Base-by-base conservation (phyloP, 1,139 yeast species). In the Diutina catenulata region DNA sequence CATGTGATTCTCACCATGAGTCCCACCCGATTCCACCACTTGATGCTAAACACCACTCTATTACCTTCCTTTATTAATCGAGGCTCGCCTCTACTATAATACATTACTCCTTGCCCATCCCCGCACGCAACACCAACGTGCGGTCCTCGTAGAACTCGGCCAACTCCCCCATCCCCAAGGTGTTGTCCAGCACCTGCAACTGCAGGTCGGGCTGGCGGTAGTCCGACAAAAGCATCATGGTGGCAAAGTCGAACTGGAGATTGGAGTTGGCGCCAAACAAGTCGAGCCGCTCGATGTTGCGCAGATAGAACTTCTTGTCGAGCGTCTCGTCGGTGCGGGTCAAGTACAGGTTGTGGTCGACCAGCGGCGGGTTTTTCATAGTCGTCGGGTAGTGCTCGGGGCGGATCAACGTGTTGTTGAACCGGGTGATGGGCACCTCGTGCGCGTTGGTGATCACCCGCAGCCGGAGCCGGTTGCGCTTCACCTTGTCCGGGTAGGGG, bases 311-410 rank as follows among this genome's bases (percentile, higher is more conserved):
- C 4, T 21, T 11, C 5, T 21, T 31, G 13, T 31, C 35, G 25
- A 31, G 13, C 24, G 21, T 21, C 11, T 31, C 35, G 15, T 31
- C 35, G 26, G 35, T 31, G 6, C 35, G 15, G 4, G 35, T 31
- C 24, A 31, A 20, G 14, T n/a, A 31, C 13, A 26, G 8, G 9
- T 21, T 18, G n/a, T 31, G 21, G 4, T 31, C 23, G 10, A n/a
- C 9, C 4, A 21, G n/a, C 3, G 25, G 18, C n/a, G 18, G n/a
- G 9, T 31, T 18, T n/a, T 20, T 19, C 6, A n/a, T 15, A 18
- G 20, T 31, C 5, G 25, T 20, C 27, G 64, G 62, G 40, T 57
- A 60, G 44, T 60, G 62, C 36, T 57, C 57, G 5, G 63, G 64
- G 31, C 62, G 46, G 11, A 60, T 52, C 27, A 57, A 46, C 1